Percentiles rank a stretch among this genome's conserved stretches.
Conservation (phyloP, 2,329 filamentous ascomycete genomes). For the Aureobasidium melanogenum region DNA sequence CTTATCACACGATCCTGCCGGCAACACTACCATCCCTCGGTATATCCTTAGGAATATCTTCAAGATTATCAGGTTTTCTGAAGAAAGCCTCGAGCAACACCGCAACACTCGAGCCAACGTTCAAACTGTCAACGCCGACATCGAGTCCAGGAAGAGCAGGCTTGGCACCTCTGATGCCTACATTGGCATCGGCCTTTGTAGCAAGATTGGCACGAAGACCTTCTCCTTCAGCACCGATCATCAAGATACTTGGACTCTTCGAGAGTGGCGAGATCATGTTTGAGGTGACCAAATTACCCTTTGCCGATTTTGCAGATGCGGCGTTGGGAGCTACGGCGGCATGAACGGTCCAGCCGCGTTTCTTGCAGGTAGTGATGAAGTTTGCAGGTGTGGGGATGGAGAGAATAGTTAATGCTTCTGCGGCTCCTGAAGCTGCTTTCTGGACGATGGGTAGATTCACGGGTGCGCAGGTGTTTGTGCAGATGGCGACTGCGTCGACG, state of each 20-base stretch:
- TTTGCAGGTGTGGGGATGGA: conserved; percentile 55
- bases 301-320: conserved; percentile 6
- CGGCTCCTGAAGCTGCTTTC: conserved; percentile 82
- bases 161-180: conserved; percentile 47
- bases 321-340: conserved; percentile 52
- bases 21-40: background rate
- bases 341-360: conserved; percentile 73
- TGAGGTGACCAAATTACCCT: background rate
- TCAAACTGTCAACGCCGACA: conserved; percentile 42
- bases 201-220: conserved; percentile 60
- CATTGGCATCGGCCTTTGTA: conserved; percentile 53
- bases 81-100: background rate
- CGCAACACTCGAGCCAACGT: background rate
- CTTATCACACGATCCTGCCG: background rate
- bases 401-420: conserved; percentile 70
- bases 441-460: conserved; percentile 69
- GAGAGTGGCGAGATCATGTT: conserved; percentile 11
- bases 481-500: conserved; percentile 71
- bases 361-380: conserved; percentile 61
- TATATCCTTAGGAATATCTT: background rate
- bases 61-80: conserved; percentile 25
- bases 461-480: conserved; percentile 60
- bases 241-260: conserved; percentile 57
- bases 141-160: conserved; percentile 25
- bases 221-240: conserved; percentile 74